Evolutionary conservation across 2,329 filamentous ascomycete genomes (phyloP).

Genomic region (Zasmidium cellare): DNA sequence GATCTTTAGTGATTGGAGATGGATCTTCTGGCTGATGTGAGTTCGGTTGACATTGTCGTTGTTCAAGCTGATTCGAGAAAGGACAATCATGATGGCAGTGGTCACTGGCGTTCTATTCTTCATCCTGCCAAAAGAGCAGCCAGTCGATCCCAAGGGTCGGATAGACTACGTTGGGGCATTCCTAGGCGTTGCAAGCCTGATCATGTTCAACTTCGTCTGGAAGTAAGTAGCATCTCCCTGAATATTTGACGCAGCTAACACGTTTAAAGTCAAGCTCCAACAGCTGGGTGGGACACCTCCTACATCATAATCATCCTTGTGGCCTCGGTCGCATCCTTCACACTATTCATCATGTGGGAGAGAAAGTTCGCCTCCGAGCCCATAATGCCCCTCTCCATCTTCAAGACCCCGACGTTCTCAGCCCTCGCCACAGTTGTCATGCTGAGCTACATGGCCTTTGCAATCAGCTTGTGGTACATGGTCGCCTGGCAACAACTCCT

Average conservation of each 20-base stretch:
- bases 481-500: neutral
- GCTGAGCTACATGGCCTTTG: neutral
- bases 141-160: neutral
- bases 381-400: neutral
- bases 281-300: neutral
- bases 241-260: no score
- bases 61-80: neutral
- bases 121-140: neutral
- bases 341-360: neutral
- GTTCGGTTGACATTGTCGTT: neutral
- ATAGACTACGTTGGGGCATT: neutral
- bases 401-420: conserved; percentile 1
- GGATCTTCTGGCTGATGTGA: conserved; percentile 2
- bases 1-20: neutral
- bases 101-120: neutral
- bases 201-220: conserved; percentile 4
- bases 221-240: neutral
- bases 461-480: neutral
- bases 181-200: neutral
- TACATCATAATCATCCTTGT: neutral
- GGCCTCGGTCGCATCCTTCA: neutral
- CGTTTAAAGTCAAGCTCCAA: neutral
- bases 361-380: neutral
- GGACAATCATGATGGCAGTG: neutral
- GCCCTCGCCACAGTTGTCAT: neutral